Evolutionary conservation across 495 filamentous ascomycete genomes (phyloP).

Genomic region (Cercophora samala): DNA sequence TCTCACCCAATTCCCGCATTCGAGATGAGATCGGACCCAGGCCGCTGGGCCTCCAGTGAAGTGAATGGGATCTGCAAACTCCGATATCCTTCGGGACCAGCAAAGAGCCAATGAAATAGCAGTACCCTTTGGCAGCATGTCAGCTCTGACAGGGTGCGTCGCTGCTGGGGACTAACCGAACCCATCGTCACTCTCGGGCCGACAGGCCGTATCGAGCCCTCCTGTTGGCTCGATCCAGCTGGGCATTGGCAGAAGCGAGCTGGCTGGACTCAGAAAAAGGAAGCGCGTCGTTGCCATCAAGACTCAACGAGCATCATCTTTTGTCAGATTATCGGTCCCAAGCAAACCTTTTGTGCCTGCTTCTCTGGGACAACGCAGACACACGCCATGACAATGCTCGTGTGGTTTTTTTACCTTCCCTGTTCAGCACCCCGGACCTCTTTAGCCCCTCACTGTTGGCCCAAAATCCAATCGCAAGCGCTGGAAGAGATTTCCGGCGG

Average conservation of each 20-base stretch:
- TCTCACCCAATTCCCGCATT: not conserved
- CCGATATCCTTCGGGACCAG: not conserved
- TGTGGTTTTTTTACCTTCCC: not conserved
- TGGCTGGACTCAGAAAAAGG: not conserved
- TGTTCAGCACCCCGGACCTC: no score
- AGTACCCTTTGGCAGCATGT: not conserved
- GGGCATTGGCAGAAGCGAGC: not conserved
- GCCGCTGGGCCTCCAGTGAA: not conserved
- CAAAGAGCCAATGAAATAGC: not conserved
- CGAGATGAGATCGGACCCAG: not conserved
- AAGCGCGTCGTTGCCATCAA: no score
- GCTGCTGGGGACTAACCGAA: not conserved
- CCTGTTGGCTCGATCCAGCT: constrained; percentile 6
- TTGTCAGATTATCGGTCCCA: not conserved
- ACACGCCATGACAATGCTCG: not conserved
- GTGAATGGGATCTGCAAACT: not conserved
- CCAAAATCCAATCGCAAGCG: not conserved
- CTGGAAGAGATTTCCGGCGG: not conserved
- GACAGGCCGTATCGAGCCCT: not conserved
- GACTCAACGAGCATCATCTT: no score
- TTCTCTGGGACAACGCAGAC: not conserved
- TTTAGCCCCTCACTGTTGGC: no score
- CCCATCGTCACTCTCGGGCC: constrained; percentile 1
- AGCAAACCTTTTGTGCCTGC: not conserved
- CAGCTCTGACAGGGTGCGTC: not conserved